Percentiles rank a stretch among this genome's conserved stretches.
phyloP scores from a whole-genome alignment of 805 yeast genomes.

The Grigorovia jiainica region DNA sequence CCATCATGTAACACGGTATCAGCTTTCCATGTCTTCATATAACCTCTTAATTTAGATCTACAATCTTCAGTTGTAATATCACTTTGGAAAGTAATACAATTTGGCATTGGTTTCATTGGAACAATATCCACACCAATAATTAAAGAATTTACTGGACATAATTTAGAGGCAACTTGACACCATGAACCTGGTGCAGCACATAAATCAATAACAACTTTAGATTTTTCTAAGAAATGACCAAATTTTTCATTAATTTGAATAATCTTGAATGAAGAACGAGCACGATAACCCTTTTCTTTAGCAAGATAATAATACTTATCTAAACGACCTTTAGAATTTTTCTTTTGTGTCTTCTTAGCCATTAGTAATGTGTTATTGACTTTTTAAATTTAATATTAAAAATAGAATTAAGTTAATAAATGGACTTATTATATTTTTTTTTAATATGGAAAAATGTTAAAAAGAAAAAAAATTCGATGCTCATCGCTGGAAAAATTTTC shows the following conservation, averaged over 20 bases:
- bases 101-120: conserved; percentile 93
- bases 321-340: conserved; percentile 96
- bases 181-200: conserved; percentile 99
- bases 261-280: conserved; percentile 95
- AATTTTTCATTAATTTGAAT: conserved; percentile 92
- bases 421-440: too few relatives aligned
- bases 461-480: background rate
- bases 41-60: conserved; percentile 86
- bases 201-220: conserved; percentile 91
- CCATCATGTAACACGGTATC: conserved; percentile 98
- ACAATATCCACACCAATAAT: conserved; percentile 99
- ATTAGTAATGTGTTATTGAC: conserved; percentile 27
- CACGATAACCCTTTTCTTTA: conserved; percentile 96
- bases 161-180: conserved; percentile 96
- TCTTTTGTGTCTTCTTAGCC: conserved; percentile 84
- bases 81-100: conserved; percentile 86
- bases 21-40: conserved; percentile 98
- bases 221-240: conserved; percentile 89
- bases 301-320: conserved; percentile 95
- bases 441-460: too few relatives aligned
- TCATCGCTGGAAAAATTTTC: conserved; percentile 4
- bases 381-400: too few relatives aligned
- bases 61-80: conserved; percentile 98
- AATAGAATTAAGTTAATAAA: too few relatives aligned
- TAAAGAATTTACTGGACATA: conserved; percentile 86